Percentiles rank a stretch among this genome's conserved stretches.
These are phyloP conservation scores for Pyrenophora graminea DNA, from an alignment of 2,329 filamentous ascomycete species.

Conservation along the genomic window DNA sequence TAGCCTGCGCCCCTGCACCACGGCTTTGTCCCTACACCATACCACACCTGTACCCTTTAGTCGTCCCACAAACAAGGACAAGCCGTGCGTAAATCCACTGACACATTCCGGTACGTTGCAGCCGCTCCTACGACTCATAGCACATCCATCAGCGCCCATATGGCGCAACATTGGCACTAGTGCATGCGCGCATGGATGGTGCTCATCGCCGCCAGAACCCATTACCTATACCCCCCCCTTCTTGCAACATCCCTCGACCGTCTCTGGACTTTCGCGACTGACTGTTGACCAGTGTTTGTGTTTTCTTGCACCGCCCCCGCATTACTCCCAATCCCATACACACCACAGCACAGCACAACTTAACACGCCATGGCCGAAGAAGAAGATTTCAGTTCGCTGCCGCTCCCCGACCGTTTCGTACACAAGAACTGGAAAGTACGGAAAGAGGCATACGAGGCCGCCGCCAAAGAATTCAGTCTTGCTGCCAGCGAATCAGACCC, in stretches of 20 bases:
- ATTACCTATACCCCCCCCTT: background rate
- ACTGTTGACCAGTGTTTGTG: conserved; percentile 2
- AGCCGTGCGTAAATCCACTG: background rate
- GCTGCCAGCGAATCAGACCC: conserved; percentile 85
- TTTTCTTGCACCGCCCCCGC: conserved; percentile 8
- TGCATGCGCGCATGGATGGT: conserved; percentile 9
- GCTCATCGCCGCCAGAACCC: background rate
- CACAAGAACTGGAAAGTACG: conserved; percentile 98
- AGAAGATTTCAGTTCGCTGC: conserved; percentile 78
- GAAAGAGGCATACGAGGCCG: conserved; percentile 93
- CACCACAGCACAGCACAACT: background rate
- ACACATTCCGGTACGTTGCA: conserved; percentile 14
- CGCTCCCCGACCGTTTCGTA: conserved; percentile 76
- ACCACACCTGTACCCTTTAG: background rate
- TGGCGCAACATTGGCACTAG: conserved; percentile 5
- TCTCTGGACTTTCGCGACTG: conserved; percentile 5
- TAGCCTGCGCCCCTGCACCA: too few relatives aligned
- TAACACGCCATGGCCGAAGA: conserved; percentile 72
- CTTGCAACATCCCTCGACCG: background rate
- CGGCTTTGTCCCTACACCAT: conserved; percentile 1
- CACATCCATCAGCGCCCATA: background rate
- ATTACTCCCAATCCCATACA: conserved; percentile 12
- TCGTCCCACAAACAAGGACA: background rate
- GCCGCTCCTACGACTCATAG: conserved; percentile 1
- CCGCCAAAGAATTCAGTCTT: conserved; percentile 80